Evolutionary conservation across 1,284 basidiomycete genomes (phyloP).

Genomic region (Malassezia brasiliensis): DNA sequence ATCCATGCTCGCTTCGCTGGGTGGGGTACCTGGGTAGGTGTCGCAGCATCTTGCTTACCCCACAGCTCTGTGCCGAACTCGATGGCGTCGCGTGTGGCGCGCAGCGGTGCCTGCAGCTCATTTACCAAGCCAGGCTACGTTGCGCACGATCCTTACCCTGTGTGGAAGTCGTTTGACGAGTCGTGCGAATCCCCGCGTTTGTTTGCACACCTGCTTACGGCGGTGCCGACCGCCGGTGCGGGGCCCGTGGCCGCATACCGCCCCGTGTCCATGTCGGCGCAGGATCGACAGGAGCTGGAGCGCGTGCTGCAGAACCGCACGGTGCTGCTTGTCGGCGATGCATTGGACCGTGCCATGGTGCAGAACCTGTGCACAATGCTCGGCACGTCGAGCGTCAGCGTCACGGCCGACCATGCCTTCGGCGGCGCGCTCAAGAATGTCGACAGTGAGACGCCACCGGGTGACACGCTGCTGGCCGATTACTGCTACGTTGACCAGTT

Average conservation of each 20-base stretch:
- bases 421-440: conserved; percentile 28
- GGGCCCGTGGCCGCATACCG: conserved; percentile 2
- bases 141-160: conserved; percentile 11
- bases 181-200: conserved; percentile 4
- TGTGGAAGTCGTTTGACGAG: conserved; percentile 13
- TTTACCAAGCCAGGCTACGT: conserved; percentile 10
- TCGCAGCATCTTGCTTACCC: no score
- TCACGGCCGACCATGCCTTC: conserved; percentile 45
- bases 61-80: no score
- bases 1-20: conserved; percentile 6
- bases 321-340: conserved; percentile 49
- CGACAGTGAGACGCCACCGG: conserved; percentile 1
- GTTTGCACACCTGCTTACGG: conserved; percentile 5
- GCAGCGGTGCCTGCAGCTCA: conserved; percentile 1
- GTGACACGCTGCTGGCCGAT: conserved; percentile 45
- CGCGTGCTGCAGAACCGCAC: conserved; percentile 38
- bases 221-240: background rate
- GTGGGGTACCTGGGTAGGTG: background rate
- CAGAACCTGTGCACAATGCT: conserved; percentile 48
- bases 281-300: conserved; percentile 2
- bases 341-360: conserved; percentile 47
- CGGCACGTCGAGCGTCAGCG: conserved; percentile 38
- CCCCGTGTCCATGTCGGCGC: background rate
- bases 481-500: conserved; percentile 49
- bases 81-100: no score